Percentiles rank a stretch among this genome's conserved stretches.
Evolutionary conservation across 495 filamentous ascomycete genomes (phyloP).

Genomic region (Lasiosphaeriaceae sp.): DNA sequence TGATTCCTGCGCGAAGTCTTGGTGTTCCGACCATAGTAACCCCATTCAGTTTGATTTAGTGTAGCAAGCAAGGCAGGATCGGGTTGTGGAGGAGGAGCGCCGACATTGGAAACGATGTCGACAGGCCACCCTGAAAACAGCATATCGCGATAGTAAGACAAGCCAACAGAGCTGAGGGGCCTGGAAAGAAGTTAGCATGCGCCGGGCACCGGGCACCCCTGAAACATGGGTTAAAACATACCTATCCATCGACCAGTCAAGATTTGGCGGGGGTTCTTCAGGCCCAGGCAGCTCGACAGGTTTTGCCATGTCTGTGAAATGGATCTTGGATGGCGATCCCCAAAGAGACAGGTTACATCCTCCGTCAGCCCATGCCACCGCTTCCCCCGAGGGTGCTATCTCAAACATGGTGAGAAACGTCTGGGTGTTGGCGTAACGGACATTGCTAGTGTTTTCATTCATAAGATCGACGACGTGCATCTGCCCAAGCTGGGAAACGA

Average conservation of each 20-base stretch:
- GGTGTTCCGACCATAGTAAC: conserved; percentile 73
- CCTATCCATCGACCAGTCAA: conserved; percentile 70
- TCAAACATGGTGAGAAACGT: conserved; percentile 70
- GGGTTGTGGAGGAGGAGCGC: conserved; percentile 71
- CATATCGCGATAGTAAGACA: conserved; percentile 88
- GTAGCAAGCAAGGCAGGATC: conserved; percentile 69
- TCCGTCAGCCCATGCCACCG: conserved; percentile 74
- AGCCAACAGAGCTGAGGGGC: conserved; percentile 78
- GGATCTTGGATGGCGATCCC: conserved; percentile 86
- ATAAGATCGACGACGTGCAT: conserved; percentile 92
- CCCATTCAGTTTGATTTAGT: conserved; percentile 65
- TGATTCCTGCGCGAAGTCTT: conserved; percentile 72
- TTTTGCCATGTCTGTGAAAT: conserved; percentile 79
- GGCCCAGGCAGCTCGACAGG: conserved; percentile 75
- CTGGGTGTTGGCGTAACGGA: conserved; percentile 78
- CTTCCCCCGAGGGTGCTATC: conserved; percentile 86
- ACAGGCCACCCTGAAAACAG: conserved; percentile 88
- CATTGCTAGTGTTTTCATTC: conserved; percentile 84
- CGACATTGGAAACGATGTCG: conserved; percentile 74
- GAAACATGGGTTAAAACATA: conserved; percentile 33
- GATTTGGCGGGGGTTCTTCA: conserved; percentile 31
- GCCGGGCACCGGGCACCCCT: too few relatives aligned
- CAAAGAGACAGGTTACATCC: conserved; percentile 81
- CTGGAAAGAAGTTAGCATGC: conserved; percentile 32
- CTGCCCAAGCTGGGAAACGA: conserved; percentile 84